These are phyloP conservation scores for Escallonia herrerae DNA, from an alignment of 129 eudicot genomes.

Conservation along the genomic window DNA sequence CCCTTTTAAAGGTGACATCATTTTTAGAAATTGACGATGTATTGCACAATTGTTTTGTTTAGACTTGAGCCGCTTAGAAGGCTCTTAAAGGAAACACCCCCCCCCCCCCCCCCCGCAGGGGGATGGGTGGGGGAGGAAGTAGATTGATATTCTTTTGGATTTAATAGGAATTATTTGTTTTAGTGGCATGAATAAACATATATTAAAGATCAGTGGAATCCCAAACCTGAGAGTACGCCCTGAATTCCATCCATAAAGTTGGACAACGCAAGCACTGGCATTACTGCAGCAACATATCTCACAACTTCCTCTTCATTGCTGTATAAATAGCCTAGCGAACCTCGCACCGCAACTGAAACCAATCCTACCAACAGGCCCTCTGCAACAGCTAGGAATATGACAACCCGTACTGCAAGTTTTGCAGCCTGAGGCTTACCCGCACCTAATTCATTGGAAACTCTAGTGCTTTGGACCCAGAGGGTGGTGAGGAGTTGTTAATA, in stretches of 20 bases:
- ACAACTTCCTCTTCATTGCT: constrained; percentile 40
- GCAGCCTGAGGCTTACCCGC: constrained; percentile 46
- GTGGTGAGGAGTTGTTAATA: not conserved
- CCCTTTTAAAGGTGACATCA: too few relatives aligned
- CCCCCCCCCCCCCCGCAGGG: too few relatives aligned
- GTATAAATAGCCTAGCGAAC: constrained; percentile 37
- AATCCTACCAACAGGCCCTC: constrained; percentile 32
- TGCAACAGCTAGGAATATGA: constrained; percentile 22
- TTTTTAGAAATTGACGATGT: too few relatives aligned
- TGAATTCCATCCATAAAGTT: constrained; percentile 47
- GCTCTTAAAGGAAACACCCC: too few relatives aligned
- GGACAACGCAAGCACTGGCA: constrained; percentile 45
- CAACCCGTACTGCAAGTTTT: constrained; percentile 28
- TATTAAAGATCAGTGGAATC: not conserved
- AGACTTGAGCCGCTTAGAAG: too few relatives aligned
- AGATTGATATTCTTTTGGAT: too few relatives aligned
- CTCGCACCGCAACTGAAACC: constrained; percentile 12
- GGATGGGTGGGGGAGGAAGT: too few relatives aligned
- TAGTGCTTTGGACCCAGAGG: constrained; percentile 21
- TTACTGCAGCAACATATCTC: constrained; percentile 25
- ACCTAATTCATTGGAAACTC: constrained; percentile 57
- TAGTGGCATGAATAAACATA: too few relatives aligned
- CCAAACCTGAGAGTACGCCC: constrained; percentile 40
- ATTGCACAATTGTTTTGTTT: too few relatives aligned
- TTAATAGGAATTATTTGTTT: not conserved